Base-by-base conservation (phyloP, 768 basidiomycete genomes). In the Mycena vulgaris region DNA sequence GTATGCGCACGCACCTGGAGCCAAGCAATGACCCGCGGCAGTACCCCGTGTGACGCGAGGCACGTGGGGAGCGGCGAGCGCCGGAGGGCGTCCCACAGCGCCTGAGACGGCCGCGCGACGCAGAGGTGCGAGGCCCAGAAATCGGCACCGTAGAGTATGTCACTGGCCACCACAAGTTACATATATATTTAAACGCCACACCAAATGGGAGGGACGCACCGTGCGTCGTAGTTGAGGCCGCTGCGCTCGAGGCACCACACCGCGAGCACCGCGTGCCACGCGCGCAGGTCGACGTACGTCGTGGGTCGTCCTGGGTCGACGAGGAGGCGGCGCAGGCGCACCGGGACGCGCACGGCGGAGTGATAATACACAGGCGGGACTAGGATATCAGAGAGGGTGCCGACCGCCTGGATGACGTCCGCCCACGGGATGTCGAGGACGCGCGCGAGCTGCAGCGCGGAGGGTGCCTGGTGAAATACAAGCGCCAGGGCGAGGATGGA, bases 61-160 rank as follows among this genome's bases (percentile, higher is more conserved):
- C 63, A 53, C 17, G 28, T 56, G 23, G 63, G 63, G 19, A 56
- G 4, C 21, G 37, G 39, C 5, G 62, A 63, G 5, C 51, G 62
- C 6, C 42, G 39, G 27, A 64, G 53, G 8, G 63, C 52, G n/a
- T 56, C 53, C 63, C 63, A 64, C 30, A 64, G 53, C 16, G 35
- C 52, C 31, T 55, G 52, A 23, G 63, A 64, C 1, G 53, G 52
- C 10, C 40, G 63, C 16, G 63, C 39, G 3, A 31, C 19, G 45
- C 63, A 49, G 2, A 57, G 17, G 14, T 65, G 63, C 1, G 56
- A n/a, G 5, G 53, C 42, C 63, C 63, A 65, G 47, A 56, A 65
- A 8, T 65, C 63, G 23, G 30, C n/a, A 3, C 53, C 63, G 42
- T 49, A 65, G 45, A 65, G 48, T 23, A 65, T 57, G 55, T 65